phyloP scores from a whole-genome alignment of 106 monocot genomes.

The Agapanthus africanus region DNA sequence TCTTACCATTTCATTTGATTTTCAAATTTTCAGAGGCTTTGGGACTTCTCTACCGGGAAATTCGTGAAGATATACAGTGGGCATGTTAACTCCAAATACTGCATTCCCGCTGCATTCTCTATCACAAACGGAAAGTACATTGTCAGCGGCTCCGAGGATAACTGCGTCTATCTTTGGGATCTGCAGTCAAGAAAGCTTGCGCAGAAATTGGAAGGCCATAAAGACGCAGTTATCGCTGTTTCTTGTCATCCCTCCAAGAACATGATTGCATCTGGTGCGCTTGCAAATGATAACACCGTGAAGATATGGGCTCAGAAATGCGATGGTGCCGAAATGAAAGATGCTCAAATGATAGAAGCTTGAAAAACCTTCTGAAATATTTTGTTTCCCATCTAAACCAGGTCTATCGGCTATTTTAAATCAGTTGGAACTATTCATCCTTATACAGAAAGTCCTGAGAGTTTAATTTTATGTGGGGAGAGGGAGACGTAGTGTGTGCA shows the following conservation, averaged over 20 bases:
- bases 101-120: constrained; percentile 54
- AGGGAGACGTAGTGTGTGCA: no score
- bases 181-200: constrained; percentile 45
- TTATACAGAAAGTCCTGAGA: no score
- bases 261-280: constrained; percentile 57
- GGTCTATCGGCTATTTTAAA: no score
- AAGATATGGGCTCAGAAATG: constrained; percentile 48
- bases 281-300: constrained; percentile 43
- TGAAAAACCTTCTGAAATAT: no score
- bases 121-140: constrained; percentile 66
- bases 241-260: constrained; percentile 47
- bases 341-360: no score
- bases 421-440: no score
- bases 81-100: constrained; percentile 48
- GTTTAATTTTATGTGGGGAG: no score
- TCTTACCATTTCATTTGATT: neutral
- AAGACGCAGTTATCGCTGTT: constrained; percentile 44
- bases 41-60: constrained; percentile 65
- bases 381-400: no score
- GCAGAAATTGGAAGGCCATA: constrained; percentile 58
- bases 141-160: constrained; percentile 66
- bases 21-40: constrained; percentile 42
- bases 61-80: constrained; percentile 53
- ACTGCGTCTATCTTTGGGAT: constrained; percentile 54
- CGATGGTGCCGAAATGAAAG: neutral